A percentile compares a stretch with the other conserved stretches of the same genome.
These are phyloP conservation scores for Pythium dissimile DNA, from an alignment of 352 stramenopile genomes.

Conservation along the genomic window DNA sequence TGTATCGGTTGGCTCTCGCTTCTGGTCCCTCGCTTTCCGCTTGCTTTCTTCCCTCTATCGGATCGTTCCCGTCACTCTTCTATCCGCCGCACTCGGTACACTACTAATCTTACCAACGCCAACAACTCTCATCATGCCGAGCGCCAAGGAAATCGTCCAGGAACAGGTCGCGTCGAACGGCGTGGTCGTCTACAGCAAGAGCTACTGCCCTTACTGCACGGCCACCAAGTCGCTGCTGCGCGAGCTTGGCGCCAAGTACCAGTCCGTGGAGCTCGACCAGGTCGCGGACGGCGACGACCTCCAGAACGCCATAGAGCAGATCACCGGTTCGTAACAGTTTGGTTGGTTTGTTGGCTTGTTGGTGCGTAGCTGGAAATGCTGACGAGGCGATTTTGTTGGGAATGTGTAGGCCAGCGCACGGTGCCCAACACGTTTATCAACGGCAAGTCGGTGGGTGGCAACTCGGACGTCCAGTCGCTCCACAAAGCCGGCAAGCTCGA, in stretches of 20 bases:
- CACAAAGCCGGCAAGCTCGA: constrained; percentile 86
- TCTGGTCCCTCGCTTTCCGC: too few species aligned
- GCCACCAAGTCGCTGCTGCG: constrained; percentile 62
- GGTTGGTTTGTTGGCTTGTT: background rate
- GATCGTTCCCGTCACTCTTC: background rate
- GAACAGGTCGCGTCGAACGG: constrained; percentile 43
- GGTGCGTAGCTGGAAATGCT: background rate
- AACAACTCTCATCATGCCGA: constrained; percentile 27
- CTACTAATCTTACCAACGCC: background rate
- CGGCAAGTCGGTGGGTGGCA: constrained; percentile 92
- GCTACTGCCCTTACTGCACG: constrained; percentile 94
- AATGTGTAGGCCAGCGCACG: constrained; percentile 83
- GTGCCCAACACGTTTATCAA: constrained; percentile 98
- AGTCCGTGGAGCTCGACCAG: constrained; percentile 63
- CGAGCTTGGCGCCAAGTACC: constrained; percentile 48
- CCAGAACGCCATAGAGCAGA: constrained; percentile 55
- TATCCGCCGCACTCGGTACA: too few species aligned
- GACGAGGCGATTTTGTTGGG: background rate
- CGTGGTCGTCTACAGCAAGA: constrained; percentile 92
- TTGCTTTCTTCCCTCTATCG: background rate
- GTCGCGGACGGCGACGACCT: constrained; percentile 44
- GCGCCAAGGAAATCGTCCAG: constrained; percentile 63
- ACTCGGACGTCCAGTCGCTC: constrained; percentile 92
- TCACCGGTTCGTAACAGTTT: constrained; percentile 36
- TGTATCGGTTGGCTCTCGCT: background rate